These are phyloP conservation scores for Trichoderma orchidacearum DNA, from an alignment of 495 filamentous ascomycete genomes.

Conservation along the genomic window DNA sequence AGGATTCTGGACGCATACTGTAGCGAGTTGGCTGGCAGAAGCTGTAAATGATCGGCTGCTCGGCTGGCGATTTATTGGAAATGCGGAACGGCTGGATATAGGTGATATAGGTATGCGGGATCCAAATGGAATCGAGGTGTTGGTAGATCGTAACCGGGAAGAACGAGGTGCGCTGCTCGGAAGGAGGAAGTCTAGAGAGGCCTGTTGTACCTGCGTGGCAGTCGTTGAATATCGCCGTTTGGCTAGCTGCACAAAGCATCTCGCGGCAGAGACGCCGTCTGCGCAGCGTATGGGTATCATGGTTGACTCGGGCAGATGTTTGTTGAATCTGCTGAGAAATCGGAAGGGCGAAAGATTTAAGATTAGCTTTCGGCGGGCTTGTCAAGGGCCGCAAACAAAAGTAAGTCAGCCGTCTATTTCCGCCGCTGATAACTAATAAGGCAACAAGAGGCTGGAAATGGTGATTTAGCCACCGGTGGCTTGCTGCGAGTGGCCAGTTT, in stretches of 20 bases:
- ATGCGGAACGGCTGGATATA: background rate
- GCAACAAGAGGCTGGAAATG: background rate
- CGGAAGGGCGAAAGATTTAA: background rate
- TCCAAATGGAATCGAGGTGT: background rate
- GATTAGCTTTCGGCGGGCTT: background rate
- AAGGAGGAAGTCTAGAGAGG: conserved; percentile 3
- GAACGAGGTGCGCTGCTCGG: background rate
- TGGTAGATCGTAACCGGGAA: background rate
- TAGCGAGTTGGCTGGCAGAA: conserved; percentile 15
- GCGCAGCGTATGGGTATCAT: conserved; percentile 4
- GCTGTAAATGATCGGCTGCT: conserved; percentile 14
- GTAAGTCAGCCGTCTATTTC: background rate
- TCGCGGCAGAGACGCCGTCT: background rate
- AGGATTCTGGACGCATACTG: conserved; percentile 44
- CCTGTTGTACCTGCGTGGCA: background rate
- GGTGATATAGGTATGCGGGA: background rate
- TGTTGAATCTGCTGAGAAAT: background rate
- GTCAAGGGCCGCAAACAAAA: no score
- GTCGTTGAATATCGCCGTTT: background rate
- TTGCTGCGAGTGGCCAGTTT: background rate
- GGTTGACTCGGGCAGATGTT: background rate
- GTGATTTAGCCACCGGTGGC: background rate
- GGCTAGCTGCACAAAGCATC: conserved; percentile 1
- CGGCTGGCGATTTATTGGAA: conserved; percentile 3
- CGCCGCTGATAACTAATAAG: background rate